Base-by-base conservation (phyloP, 768 basidiomycete species). In the Russula lepida region DNA sequence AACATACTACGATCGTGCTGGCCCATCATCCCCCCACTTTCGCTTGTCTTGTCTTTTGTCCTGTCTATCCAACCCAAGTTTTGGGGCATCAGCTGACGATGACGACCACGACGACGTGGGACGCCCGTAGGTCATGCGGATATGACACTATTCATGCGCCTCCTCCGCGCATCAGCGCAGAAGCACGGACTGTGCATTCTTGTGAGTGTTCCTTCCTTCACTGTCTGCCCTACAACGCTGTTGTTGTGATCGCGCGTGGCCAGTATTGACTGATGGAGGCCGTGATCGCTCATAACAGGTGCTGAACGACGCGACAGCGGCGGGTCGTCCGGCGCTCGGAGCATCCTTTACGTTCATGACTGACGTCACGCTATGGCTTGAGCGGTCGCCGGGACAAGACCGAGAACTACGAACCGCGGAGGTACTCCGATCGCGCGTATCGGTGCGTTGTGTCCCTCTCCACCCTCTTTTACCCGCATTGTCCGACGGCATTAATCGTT, bases 331-430 rank as follows among this genome's bases (percentile, higher is more conserved):
- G 5, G 86, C 87, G 0, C 75, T 92, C 15, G 89, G 89, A 0
- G 84, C 88, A 1, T 85, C 88, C 1, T 92, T 91, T 62, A 75
- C 84, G 7, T 87, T 81, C 70, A 72, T 89, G 70, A 81, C 83
- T 2, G 89, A 91, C 67, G 82, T 81, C 17, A 87, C 85, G 0
- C 65, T 92, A n/a, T 91, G 88, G 88, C 74, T 89, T 11, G 75
- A 79, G 11, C 66, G 63, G 2, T 58, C 64, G 11, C 21, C 61
- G 59, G 41, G 62, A 54, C 53, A 66, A 63, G 57, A 68, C 65
- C 53, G 21, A 25, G 66, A 63, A 11, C 48, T 61, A 6, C 56
- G 65, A 12, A 62, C 68, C 13, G 70, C 62, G 1, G 70, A 73
- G 37, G 63, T 73, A 2, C 58, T 73, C 39, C 67, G 73, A 11